phyloP scores from a whole-genome alignment of 2,329 filamentous ascomycete species.

The Helicocarpus griseus region DNA sequence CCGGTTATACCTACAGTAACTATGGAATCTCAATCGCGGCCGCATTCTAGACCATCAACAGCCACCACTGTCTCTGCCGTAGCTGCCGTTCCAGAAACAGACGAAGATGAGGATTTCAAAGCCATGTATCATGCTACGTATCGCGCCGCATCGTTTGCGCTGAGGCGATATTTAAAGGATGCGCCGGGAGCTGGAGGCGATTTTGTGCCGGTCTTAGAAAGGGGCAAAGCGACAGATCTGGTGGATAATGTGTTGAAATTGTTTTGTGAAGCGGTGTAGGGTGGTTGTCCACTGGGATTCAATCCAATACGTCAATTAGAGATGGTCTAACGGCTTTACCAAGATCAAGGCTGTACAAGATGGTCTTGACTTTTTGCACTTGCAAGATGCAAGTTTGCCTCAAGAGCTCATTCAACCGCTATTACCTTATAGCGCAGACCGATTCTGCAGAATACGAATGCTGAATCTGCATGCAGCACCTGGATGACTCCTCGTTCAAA shows the following conservation, averaged over 20 bases:
- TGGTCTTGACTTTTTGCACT: too few species aligned
- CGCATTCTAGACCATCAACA: not conserved
- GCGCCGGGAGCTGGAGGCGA: too few species aligned
- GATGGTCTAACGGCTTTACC: too few species aligned
- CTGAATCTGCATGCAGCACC: too few species aligned
- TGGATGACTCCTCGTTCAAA: too few species aligned
- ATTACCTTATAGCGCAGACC: too few species aligned
- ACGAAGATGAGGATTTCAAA: conserved; percentile 33
- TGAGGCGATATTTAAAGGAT: conserved; percentile 30
- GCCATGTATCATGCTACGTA: conserved; percentile 37
- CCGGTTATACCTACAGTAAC: conserved; percentile 12
- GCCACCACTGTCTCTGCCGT: not conserved
- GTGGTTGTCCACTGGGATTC: too few species aligned
- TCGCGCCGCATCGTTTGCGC: conserved; percentile 32
- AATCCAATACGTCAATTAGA: too few species aligned
- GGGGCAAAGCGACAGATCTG: conserved; percentile 31
- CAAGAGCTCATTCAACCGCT: too few species aligned
- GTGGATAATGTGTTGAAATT: conserved; percentile 33
- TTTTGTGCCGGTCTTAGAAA: conserved; percentile 23
- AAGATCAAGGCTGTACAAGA: too few species aligned
- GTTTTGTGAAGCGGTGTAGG: conserved; percentile 33
- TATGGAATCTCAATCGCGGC: conserved; percentile 3
- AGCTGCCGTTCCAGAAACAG: conserved; percentile 7
- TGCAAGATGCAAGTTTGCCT: too few species aligned
- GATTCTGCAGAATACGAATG: too few species aligned